These are phyloP conservation scores for Rubia occidens DNA, from an alignment of 305 asterid genomes.

Conservation along the genomic window DNA sequence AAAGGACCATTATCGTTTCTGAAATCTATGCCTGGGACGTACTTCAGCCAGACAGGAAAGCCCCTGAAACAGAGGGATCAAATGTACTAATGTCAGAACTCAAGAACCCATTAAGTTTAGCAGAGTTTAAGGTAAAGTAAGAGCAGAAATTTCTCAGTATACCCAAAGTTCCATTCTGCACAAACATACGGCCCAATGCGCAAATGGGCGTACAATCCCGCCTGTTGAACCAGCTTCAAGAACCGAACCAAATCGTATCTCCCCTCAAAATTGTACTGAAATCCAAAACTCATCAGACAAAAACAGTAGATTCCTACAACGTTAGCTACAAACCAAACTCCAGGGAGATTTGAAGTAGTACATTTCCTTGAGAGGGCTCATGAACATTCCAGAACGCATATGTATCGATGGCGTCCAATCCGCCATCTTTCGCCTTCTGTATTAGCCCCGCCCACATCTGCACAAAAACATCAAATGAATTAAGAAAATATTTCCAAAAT, in stretches of 20 bases:
- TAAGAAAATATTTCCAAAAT: too few relatives aligned
- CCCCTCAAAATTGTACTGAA: slow-evolving; percentile 77
- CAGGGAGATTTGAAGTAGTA: slow-evolving; percentile 13
- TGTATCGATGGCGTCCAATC: slow-evolving; percentile 78
- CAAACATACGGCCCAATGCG: slow-evolving; percentile 97
- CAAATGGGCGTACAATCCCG: slow-evolving; percentile 69
- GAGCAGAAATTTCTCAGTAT: not conserved
- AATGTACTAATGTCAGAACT: not conserved
- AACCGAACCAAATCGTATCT: slow-evolving; percentile 69
- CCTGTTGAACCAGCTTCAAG: slow-evolving; percentile 65
- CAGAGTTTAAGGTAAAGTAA: not conserved
- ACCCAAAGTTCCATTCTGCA: slow-evolving; percentile 99
- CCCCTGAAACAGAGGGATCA: slow-evolving; percentile 45
- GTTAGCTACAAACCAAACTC: not conserved
- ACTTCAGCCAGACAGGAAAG: slow-evolving; percentile 95
- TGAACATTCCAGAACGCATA: slow-evolving; percentile 90
- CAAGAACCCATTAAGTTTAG: not conserved
- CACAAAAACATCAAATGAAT: slow-evolving; percentile 23
- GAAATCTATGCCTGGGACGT: slow-evolving; percentile 80
- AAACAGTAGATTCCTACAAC: not conserved
- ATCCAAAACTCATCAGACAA: slow-evolving; percentile 13
- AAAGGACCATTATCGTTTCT: slow-evolving; percentile 87
- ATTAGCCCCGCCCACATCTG: slow-evolving; percentile 98
- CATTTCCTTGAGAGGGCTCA: slow-evolving; percentile 91
- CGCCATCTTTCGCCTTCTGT: slow-evolving; percentile 90